Conservation (phyloP, 305 asterid genomes). For the Fraxinus angustifolia region DNA sequence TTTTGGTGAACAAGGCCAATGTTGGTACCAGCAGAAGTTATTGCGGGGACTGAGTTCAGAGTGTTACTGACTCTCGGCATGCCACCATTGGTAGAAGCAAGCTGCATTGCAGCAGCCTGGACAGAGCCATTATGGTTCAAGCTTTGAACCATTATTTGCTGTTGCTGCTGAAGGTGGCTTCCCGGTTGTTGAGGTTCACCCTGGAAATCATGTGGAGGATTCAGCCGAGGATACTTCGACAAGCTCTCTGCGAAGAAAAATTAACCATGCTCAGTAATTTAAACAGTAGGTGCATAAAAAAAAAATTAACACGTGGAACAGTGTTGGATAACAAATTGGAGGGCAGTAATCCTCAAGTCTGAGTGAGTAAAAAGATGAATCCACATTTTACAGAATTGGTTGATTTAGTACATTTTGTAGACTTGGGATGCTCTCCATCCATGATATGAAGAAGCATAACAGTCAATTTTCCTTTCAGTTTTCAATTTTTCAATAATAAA, state of each 20-base stretch:
- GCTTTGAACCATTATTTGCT: constrained; percentile 25
- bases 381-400: background rate
- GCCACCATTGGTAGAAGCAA: constrained; percentile 21
- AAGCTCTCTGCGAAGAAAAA: constrained; percentile 29
- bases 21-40: constrained; percentile 23
- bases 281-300: background rate
- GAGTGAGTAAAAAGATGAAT: background rate
- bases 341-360: background rate
- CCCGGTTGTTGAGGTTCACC: constrained; percentile 26
- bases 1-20: constrained; percentile 40
- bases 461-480: background rate
- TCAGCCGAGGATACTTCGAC: constrained; percentile 33
- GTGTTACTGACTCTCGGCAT: constrained; percentile 22
- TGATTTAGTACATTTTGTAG: background rate
- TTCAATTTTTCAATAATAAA: background rate
- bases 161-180: constrained; percentile 28
- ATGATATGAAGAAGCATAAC: background rate
- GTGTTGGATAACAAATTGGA: background rate
- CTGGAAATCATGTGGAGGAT: constrained; percentile 20
- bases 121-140: constrained; percentile 21
- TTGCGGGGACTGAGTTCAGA: constrained; percentile 19
- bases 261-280: background rate
- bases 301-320: background rate
- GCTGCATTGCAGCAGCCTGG: constrained; percentile 21
- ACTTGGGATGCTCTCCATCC: background rate